Base-by-base conservation (phyloP, 441 rosid genomes). In the Croton setiger region DNA sequence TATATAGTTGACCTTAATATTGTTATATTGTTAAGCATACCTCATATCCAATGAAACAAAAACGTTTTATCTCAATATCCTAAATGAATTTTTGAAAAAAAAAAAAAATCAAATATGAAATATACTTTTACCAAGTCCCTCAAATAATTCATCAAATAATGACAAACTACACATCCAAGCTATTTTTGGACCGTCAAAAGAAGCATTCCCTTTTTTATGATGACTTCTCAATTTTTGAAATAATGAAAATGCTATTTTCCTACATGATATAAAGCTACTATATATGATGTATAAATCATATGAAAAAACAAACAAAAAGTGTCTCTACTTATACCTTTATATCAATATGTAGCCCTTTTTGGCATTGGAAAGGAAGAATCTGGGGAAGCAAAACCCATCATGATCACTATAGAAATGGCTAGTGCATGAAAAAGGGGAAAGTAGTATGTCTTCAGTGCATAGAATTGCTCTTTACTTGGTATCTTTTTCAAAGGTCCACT, bases 1-100 rank as follows among this genome's bases (percentile, higher is more conserved):
- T n/a, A n/a, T n/a, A n/a, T n/a, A n/a, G 66, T 66, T 66, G 71
- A 66, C 71, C 18, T 52, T 44, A n/a, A 10, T 36, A 51, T 65
- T 52, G 53, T 53, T 72, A 60, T 65, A 60, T 65, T 8, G 14
- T 23, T 51, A 1, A 39, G 60, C 66, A 5, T 5, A 12, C 48
- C 75, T 64, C 49, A 55, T 14, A 61, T 15, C 14, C 55, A 0
- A 66, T 41, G 7, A 6, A 12, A 31, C 64, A 59, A 53, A 37
- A 17, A 36, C 27, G n/a, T 49, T 4, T n/a, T n/a, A 3, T 0
- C 20, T n/a, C 54, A 43, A n/a, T n/a, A n/a, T 43, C 13, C 47
- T 43, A 43, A 43, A 44, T 9, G 0, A 37, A 1, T 37, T 37
- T 37, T 5, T 37, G 41, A 37, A 37, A 37, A 37, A 36, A 36